Conservation (phyloP, 2,329 filamentous ascomycete genomes). For the Metarhizium rileyi region DNA sequence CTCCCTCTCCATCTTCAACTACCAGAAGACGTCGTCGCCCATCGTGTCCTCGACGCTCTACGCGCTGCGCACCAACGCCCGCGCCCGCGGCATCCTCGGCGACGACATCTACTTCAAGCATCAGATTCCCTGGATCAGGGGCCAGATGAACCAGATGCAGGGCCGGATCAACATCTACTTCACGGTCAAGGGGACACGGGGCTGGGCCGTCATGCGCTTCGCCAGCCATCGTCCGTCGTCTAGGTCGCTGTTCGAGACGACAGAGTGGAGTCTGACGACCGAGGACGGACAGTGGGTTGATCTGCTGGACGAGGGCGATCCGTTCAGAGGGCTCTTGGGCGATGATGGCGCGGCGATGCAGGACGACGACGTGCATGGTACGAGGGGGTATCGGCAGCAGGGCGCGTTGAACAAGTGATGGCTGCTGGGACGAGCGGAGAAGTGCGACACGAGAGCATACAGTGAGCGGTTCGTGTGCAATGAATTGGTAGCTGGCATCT, state of each 20-base stretch:
- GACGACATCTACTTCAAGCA: constrained; percentile 77
- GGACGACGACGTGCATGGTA: constrained; percentile 25
- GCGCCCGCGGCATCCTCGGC: constrained; percentile 69
- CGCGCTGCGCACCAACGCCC: constrained; percentile 70
- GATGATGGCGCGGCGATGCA: constrained; percentile 25
- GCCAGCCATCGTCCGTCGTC: constrained; percentile 56
- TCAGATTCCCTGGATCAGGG: constrained; percentile 74
- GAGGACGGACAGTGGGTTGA: constrained; percentile 54
- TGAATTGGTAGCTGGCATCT: no score
- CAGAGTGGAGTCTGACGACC: constrained; percentile 77
- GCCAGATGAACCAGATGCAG: constrained; percentile 88
- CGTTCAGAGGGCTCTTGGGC: constrained; percentile 47
- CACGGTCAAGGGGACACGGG: constrained; percentile 70
- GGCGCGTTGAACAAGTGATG: constrained; percentile 23
- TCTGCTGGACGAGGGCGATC: constrained; percentile 62
- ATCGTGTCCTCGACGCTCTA: constrained; percentile 86
- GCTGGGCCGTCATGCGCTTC: constrained; percentile 68
- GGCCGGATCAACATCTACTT: constrained; percentile 83
- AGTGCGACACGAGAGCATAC: constrained; percentile 4
- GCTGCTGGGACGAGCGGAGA: not conserved
- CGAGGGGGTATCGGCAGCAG: constrained; percentile 44
- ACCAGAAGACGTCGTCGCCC: constrained; percentile 86
- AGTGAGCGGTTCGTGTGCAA: no score
- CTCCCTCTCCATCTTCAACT: constrained; percentile 92
- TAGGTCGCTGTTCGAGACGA: constrained; percentile 67